Evolutionary conservation across 78 protist genomes (phyloP).

Genomic region (Planoprotostelium fungivorum): DNA sequence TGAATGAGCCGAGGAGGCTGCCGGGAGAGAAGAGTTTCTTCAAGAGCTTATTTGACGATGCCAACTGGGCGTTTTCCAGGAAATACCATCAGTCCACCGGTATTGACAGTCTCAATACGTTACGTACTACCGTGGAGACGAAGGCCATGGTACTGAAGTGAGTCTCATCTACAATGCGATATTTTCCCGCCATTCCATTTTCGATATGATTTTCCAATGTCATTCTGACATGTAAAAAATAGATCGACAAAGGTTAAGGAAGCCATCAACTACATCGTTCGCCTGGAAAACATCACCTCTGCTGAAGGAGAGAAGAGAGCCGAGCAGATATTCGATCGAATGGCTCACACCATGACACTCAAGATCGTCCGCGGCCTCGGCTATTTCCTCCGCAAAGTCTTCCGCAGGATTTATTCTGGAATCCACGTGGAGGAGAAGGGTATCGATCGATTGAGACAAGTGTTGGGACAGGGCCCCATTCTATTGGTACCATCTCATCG

Average conservation of each 20-base stretch:
- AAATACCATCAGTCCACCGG: not conserved
- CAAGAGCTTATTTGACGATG: not conserved
- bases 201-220: too few relatives aligned
- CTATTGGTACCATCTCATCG: conserved; percentile 76
- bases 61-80: not conserved
- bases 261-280: not conserved
- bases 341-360: conserved; percentile 48
- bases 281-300: not conserved
- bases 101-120: not conserved
- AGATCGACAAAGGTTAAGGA: not conserved
- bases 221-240: too few relatives aligned
- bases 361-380: conserved; percentile 46
- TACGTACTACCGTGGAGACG: not conserved
- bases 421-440: conserved; percentile 68
- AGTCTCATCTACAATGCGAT: not conserved
- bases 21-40: not conserved
- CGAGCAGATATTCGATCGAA: conserved; percentile 52
- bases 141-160: not conserved
- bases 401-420: conserved; percentile 57
- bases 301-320: conserved; percentile 45
- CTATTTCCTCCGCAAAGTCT: conserved; percentile 62
- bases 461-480: conserved; percentile 64
- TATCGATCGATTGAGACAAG: conserved; percentile 39
- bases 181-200: not conserved
- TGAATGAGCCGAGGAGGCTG: conserved; percentile 21